Evolutionary conservation across 2,329 filamentous ascomycete species (phyloP).

Genomic region (Pezicula neosporulosa): DNA sequence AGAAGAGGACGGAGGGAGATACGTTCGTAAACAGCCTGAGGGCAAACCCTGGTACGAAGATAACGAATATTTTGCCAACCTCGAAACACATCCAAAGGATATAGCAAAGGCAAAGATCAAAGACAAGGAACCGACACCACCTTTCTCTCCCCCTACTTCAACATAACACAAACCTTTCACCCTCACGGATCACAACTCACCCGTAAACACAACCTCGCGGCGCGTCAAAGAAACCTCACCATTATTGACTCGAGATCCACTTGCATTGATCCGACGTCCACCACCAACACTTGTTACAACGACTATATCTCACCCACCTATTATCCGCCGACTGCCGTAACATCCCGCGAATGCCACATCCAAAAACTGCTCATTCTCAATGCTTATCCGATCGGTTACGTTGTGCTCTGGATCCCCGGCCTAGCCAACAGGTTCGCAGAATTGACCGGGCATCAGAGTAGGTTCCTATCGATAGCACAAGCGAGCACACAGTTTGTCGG

Average conservation of each 20-base stretch:
- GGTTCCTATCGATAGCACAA: slow-evolving; percentile 27
- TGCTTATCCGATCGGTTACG: slow-evolving; percentile 34
- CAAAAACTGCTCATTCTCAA: slow-evolving; percentile 32
- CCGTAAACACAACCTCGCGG: background rate
- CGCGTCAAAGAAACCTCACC: background rate
- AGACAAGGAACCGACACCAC: background rate
- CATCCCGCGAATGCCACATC: slow-evolving; percentile 2
- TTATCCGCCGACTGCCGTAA: background rate
- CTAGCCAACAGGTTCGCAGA: slow-evolving; percentile 24
- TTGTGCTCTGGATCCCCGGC: slow-evolving; percentile 36
- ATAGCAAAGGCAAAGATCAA: background rate
- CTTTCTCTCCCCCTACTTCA: slow-evolving; percentile 1
- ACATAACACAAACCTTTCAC: background rate
- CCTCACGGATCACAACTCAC: background rate
- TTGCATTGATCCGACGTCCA: slow-evolving; percentile 7
- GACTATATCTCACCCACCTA: background rate
- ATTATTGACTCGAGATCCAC: slow-evolving; percentile 8
- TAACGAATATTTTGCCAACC: background rate
- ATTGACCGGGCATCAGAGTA: slow-evolving; percentile 28
- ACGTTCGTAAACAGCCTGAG: no score
- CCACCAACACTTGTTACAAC: background rate
- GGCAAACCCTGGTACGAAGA: background rate
- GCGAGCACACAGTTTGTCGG: slow-evolving; percentile 34
- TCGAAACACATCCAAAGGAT: background rate
- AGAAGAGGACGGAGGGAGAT: background rate